Base-by-base conservation (phyloP, 2,329 filamentous ascomycete species). In the Dactylellina cionopaga region DNA sequence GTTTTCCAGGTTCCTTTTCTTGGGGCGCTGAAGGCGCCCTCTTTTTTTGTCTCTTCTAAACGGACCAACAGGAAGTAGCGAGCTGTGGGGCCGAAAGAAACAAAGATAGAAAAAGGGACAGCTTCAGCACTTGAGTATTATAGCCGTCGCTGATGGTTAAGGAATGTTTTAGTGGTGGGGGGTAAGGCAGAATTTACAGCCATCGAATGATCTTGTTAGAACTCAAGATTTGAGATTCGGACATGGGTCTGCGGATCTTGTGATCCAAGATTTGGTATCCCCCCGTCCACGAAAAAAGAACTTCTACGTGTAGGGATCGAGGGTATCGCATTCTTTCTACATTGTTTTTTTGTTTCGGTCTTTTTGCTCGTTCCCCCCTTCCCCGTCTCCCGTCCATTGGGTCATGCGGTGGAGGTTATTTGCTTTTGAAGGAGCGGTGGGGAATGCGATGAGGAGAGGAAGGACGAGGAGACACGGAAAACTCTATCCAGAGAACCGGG, bases 201-300 rank as follows among this genome's bases (percentile, higher is more conserved):
- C 39, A 43, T 43, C 39, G 39, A 43, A 19, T 3, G 13, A 19
- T 43, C 4, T 22, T n/a, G 5, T 43, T 19, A 19, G 17, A 24
- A 4, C 15, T n/a, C 33, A 49, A 60, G 55, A 63, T 66, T 56
- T 44, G 56, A 69, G 47, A 69, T 69, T 62, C 46, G 15, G 55
- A 69, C 64, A 62, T 55, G 64, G 64, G 55, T 44, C 46, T 62
- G 29, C 64, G 55, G 64, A 69, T 69, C 64, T 69, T 55, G 51
- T 46, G 54, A 58, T 46, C 54, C 31, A 4, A 58, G n/a, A 46
- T 33, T 46, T 35, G 31, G 5, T 19, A n/a, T 52, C 15, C 47
- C 11, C 3, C 15, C 22, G n/a, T 3, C 29, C 9, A 33, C n/a
- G n/a, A n/a, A n/a, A n/a, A n/a, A n/a, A n/a, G n/a, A n/a, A n/a